Evolutionary conservation across 2,329 filamentous ascomycete species (phyloP).

Genomic region (Aspergillus sp.): DNA sequence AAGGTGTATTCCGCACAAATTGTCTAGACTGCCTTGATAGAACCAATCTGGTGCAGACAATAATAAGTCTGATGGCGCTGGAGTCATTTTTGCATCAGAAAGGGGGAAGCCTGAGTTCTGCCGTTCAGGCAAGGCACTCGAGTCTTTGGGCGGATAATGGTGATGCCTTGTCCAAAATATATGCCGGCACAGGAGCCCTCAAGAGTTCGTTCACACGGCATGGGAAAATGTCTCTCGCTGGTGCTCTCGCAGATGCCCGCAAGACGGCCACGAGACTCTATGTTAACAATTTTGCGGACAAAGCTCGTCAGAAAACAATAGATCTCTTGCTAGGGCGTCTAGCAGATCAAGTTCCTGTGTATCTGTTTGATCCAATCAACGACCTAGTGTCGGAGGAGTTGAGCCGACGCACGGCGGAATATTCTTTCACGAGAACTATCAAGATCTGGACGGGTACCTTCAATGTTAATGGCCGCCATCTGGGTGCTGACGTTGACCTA

Average conservation of each 20-base stretch:
- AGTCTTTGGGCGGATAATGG: constrained; percentile 97
- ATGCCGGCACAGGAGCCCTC: constrained; percentile 90
- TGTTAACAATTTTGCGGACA: constrained; percentile 97
- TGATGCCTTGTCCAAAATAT: constrained; percentile 89
- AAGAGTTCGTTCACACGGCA: constrained; percentile 93
- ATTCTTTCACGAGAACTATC: constrained; percentile 69
- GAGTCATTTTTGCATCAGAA: constrained; percentile 78
- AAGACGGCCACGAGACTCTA: constrained; percentile 94
- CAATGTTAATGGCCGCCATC: constrained; percentile 86
- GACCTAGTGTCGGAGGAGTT: constrained; percentile 82
- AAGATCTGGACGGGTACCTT: constrained; percentile 86
- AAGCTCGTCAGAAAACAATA: constrained; percentile 87
- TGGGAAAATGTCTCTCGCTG: constrained; percentile 93
- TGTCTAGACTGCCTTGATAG: constrained; percentile 94
- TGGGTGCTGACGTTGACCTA: constrained; percentile 75
- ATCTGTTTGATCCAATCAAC: constrained; percentile 90
- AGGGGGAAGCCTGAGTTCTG: constrained; percentile 64
- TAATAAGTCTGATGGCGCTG: constrained; percentile 90
- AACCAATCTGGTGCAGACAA: constrained; percentile 93
- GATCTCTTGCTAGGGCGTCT: constrained; percentile 85
- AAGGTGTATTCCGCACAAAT: constrained; percentile 94
- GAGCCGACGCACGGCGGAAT: constrained; percentile 63
- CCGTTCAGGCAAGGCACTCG: constrained; percentile 91
- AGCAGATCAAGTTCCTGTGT: constrained; percentile 77
- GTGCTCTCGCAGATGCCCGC: constrained; percentile 88